Conservation (phyloP, 257 asterid genomes). For the Solanum verrucosum region DNA sequence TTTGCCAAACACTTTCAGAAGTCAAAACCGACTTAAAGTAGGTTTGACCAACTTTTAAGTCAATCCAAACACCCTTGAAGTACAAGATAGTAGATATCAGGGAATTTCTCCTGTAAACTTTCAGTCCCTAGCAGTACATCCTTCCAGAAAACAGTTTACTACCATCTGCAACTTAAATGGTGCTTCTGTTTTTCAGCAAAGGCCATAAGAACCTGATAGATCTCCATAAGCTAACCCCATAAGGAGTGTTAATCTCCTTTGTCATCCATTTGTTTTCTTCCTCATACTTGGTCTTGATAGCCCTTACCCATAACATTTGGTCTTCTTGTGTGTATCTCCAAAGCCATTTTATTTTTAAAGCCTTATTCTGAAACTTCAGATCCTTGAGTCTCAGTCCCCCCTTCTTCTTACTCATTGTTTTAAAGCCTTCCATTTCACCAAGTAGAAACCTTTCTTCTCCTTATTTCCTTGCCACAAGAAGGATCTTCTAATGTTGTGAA, state of each 20-base stretch:
- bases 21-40: background rate
- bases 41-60: background rate
- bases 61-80: background rate
- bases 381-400: background rate
- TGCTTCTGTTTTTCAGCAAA: background rate
- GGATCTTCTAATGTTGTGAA: background rate
- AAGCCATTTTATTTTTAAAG: background rate
- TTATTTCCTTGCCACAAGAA: background rate
- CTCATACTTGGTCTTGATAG: background rate
- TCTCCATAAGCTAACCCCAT: background rate
- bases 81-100: background rate
- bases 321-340: background rate
- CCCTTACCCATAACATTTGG: background rate
- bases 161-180: background rate
- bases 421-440: background rate
- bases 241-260: background rate
- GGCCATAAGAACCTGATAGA: background rate
- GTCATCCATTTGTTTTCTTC: background rate
- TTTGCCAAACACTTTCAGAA: too few relatives aligned
- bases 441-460: background rate
- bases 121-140: background rate
- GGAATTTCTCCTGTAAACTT: background rate
- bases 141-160: background rate
- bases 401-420: background rate
- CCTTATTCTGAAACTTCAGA: background rate